Percentiles rank a stretch among this genome's conserved stretches.
Evolutionary conservation across 768 basidiomycete species (phyloP).

Genomic region (Suillus discolor): DNA sequence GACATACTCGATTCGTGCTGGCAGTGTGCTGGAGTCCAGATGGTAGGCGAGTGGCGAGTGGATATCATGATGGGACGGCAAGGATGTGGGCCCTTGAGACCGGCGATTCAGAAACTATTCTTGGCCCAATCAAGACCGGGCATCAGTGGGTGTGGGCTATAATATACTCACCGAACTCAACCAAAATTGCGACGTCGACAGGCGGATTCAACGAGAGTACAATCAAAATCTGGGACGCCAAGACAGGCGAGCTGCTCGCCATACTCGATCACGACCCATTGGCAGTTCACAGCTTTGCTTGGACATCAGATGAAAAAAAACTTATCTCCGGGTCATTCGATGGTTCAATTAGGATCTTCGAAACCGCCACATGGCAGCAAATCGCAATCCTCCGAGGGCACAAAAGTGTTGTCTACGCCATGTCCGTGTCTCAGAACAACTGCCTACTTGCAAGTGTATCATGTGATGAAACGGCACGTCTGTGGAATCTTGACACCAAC

Average conservation of each 20-base stretch:
- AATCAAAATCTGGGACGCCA: not conserved
- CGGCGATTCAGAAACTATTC: not conserved
- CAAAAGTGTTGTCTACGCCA: not conserved
- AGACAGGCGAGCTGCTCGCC: not conserved
- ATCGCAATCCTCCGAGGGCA: not conserved
- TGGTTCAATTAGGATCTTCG: not conserved
- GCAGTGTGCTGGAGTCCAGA: not conserved
- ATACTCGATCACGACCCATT: not conserved
- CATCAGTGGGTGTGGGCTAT: not conserved
- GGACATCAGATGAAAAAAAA: slow-evolving; percentile 4
- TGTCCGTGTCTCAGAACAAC: not conserved
- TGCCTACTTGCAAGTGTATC: not conserved
- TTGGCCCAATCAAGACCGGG: not conserved
- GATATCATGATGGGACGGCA: not conserved
- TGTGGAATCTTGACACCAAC: slow-evolving; percentile 2
- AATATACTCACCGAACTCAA: not conserved
- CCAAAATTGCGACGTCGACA: not conserved
- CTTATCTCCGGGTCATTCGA: not conserved
- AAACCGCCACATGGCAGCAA: not conserved
- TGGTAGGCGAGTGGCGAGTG: not conserved
- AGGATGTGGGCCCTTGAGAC: not conserved
- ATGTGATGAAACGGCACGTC: not conserved
- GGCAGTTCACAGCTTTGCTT: not conserved
- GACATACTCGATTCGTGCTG: not conserved
- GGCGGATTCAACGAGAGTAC: not conserved